phyloP scores from a whole-genome alignment of 2,329 filamentous ascomycete genomes.

The Cercospora zeae-maydis region DNA sequence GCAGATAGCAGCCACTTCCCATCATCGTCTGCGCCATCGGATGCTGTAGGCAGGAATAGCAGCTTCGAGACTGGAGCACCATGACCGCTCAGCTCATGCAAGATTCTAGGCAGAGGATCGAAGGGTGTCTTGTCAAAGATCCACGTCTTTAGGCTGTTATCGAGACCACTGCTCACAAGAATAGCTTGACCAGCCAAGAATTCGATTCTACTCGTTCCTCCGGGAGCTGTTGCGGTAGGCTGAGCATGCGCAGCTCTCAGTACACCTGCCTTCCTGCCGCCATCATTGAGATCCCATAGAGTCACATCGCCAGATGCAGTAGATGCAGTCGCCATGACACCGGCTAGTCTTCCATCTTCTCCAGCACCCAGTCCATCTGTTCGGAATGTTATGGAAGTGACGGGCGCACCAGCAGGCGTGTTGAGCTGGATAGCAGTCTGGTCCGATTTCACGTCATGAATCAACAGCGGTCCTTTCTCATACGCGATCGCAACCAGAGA shows the following conservation, averaged over 20 bases:
- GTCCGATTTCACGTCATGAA: constrained; percentile 79
- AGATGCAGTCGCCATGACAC: constrained; percentile 91
- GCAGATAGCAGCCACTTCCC: constrained; percentile 95
- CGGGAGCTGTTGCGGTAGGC: constrained; percentile 65
- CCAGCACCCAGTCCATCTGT: constrained; percentile 86
- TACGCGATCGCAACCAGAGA: constrained; percentile 87
- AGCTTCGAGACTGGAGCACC: constrained; percentile 79
- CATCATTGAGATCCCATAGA: constrained; percentile 92
- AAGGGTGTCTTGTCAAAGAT: constrained; percentile 93
- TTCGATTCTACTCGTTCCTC: constrained; percentile 81
- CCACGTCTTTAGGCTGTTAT: constrained; percentile 94
- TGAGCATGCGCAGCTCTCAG: constrained; percentile 85
- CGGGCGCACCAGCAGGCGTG: constrained; percentile 56
- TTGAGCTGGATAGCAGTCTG: constrained; percentile 61
- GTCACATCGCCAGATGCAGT: constrained; percentile 79
- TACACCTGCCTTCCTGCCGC: constrained; percentile 80
- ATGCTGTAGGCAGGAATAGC: constrained; percentile 79
- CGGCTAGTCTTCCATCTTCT: constrained; percentile 76
- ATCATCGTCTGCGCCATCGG: constrained; percentile 80
- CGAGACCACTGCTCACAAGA: constrained; percentile 81
- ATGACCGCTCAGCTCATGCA: constrained; percentile 85
- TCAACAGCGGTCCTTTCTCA: constrained; percentile 69
- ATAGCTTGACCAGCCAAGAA: constrained; percentile 88
- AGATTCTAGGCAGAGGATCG: constrained; percentile 75
- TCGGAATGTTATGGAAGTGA: constrained; percentile 84